phyloP scores from a whole-genome alignment of 106 monocot genomes.

The Ottelia alismoides region DNA sequence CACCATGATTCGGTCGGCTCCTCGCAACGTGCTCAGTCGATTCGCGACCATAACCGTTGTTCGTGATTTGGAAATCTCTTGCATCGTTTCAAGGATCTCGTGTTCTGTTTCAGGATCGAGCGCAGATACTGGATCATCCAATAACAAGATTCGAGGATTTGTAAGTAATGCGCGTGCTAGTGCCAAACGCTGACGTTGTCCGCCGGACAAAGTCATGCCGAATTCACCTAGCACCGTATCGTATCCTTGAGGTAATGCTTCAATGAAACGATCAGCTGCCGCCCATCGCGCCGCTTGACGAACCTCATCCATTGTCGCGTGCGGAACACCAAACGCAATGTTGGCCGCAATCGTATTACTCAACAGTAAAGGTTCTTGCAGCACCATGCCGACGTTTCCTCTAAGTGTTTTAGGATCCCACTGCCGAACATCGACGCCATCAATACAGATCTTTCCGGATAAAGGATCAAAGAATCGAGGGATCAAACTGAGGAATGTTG shows the following conservation, averaged over 20 bases:
- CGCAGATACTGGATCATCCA: constrained; percentile 15
- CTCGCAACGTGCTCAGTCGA: constrained; percentile 4
- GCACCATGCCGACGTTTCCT: constrained; percentile 60
- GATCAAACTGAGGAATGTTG: constrained; percentile 60
- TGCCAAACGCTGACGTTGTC: constrained; percentile 15
- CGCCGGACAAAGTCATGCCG: constrained; percentile 9
- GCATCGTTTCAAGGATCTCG: constrained; percentile 14
- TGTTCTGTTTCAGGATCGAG: constrained; percentile 12
- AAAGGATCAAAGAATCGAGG: constrained; percentile 85
- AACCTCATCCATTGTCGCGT: constrained; percentile 45
- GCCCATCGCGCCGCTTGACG: constrained; percentile 58
- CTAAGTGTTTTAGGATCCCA: constrained; percentile 58
- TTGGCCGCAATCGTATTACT: constrained; percentile 70
- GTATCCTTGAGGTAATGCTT: constrained; percentile 56
- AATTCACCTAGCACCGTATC: constrained; percentile 23
- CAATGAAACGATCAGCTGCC: constrained; percentile 58
- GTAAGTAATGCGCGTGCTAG: constrained; percentile 18
- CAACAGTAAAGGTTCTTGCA: constrained; percentile 82
- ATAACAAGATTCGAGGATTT: constrained; percentile 7
- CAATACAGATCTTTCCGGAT: constrained; percentile 69
- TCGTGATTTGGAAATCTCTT: constrained; percentile 2
- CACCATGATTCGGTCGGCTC: constrained; percentile 1
- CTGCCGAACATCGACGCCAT: constrained; percentile 71
- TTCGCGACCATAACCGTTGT: constrained; percentile 16
- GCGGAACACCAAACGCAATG: constrained; percentile 74